Conservation (phyloP, 2,329 filamentous ascomycete species). For the Fusarium mundagurra region DNA sequence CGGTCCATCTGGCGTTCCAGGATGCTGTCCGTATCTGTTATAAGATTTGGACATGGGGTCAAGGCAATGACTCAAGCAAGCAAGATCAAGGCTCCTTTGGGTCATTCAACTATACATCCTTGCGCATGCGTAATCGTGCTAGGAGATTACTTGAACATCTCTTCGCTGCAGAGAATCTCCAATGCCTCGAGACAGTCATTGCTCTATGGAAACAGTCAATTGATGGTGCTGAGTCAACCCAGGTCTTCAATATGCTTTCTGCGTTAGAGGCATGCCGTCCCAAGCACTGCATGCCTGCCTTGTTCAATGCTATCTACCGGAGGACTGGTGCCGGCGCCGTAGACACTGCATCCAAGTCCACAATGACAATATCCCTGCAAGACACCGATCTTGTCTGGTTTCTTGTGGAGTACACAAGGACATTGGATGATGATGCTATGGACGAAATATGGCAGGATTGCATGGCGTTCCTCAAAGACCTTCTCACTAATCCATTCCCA, state of each 20-base stretch:
- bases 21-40: conserved; percentile 94
- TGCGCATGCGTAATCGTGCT: conserved; percentile 90
- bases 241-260: conserved; percentile 87
- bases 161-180: conserved; percentile 89
- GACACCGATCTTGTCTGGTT: conserved; percentile 89
- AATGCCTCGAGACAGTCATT: conserved; percentile 91
- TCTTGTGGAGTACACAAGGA: conserved; percentile 87
- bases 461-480: conserved; percentile 87
- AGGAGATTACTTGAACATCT: conserved; percentile 90
- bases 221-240: conserved; percentile 60
- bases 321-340: conserved; percentile 86
- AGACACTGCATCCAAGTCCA: conserved; percentile 83
- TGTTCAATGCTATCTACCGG: conserved; percentile 97
- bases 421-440: conserved; percentile 95
- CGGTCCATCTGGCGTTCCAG: conserved; percentile 94
- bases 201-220: conserved; percentile 77
- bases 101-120: conserved; percentile 89
- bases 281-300: conserved; percentile 89
- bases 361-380: conserved; percentile 83
- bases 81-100: conserved; percentile 76
- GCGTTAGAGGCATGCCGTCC: conserved; percentile 91
- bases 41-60: conserved; percentile 93
- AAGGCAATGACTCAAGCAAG: conserved; percentile 64
- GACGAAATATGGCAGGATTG: conserved; percentile 99
- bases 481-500: conserved; percentile 92